phyloP scores from a whole-genome alignment of 139 green algal species.

The Tetradesmus obliquus region DNA sequence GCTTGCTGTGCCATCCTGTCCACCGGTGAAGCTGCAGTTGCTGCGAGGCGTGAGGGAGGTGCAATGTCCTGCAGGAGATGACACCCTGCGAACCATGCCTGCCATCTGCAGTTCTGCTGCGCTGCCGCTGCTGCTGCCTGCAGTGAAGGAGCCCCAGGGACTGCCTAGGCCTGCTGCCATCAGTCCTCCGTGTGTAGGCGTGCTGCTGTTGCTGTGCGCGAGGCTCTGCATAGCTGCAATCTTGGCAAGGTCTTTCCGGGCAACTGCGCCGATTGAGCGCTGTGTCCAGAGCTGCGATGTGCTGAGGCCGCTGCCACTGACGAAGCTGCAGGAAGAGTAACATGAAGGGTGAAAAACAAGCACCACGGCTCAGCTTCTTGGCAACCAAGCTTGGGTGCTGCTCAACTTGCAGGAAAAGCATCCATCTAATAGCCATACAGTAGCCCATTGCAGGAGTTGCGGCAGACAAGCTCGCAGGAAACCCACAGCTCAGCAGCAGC shows the following conservation, averaged over 20 bases:
- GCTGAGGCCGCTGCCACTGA: background rate
- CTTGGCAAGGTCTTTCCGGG: slow-evolving; percentile 40
- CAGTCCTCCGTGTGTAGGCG: background rate
- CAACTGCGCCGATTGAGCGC: slow-evolving; percentile 24
- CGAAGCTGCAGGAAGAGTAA: background rate
- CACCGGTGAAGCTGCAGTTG: background rate
- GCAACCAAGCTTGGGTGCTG: no score
- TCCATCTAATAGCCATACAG: no score
- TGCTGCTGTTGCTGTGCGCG: slow-evolving; percentile 35
- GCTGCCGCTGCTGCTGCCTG: background rate
- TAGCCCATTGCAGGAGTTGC: no score
- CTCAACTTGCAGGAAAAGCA: no score
- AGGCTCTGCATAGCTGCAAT: slow-evolving; percentile 40
- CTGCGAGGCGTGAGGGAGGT: background rate
- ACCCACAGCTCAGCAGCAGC: no score
- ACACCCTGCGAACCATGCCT: slow-evolving; percentile 3
- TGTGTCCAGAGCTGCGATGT: slow-evolving; percentile 37
- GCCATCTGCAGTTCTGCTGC: background rate
- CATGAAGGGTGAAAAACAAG: background rate
- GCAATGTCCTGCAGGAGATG: slow-evolving; percentile 4
- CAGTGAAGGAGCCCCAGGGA: slow-evolving; percentile 9
- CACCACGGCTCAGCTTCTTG: no score
- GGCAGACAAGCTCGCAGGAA: no score
- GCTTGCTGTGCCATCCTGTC: background rate
- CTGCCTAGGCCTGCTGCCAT: background rate